Base-by-base conservation (phyloP, 495 filamentous ascomycete species). In the Chaetomium tenue region DNA sequence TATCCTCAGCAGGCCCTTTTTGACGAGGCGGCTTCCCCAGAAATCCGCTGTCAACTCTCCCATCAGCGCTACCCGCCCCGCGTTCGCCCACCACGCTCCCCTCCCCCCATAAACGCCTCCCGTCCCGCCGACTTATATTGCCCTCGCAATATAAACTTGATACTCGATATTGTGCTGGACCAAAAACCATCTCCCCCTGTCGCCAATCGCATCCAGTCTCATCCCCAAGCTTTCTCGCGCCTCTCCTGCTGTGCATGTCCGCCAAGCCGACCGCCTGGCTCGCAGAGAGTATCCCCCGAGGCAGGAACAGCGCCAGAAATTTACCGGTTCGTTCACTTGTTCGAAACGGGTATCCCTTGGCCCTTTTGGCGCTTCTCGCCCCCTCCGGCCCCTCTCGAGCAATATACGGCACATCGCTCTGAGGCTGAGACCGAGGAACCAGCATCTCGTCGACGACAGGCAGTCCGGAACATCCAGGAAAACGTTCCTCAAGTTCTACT, bases 121-220 rank as follows among this genome's bases (percentile, higher is more conserved):
- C 75, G 72, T 75, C 73, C 73, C 75, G 72, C 70, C 68, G 73
- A 42, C 64, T 55, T 75, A 77, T 75, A 77, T 77, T 77, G 69
- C 61, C 63, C 58, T 55, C 61, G 65, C 72, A 77, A 77, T 75
- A 72, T 73, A 75, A 75, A 70, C 67, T 69, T 70, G 71, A 69
- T 68, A 69, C 68, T 71, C 67, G 71, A 75, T 73, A 75, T 75
- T 75, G 72, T 72, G 65, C 71, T 75, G 71, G 66, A 64, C 68
- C 66, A 69, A 50, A 69, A 68, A 62, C 50, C 63, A 47, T 50
- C 65, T 55, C 56, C 28, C 63, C 68, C 65, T 51, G 59, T 71
- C 73, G 63, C 73, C 72, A 75, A 74, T 75, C 60, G 70, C 69
- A 66, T 46, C 60, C 63, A 66, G 56, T 62, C 46, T 70, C 64